phyloP scores from a whole-genome alignment of 169 alveolate species.

The Cryptosporidium andersoni region DNA sequence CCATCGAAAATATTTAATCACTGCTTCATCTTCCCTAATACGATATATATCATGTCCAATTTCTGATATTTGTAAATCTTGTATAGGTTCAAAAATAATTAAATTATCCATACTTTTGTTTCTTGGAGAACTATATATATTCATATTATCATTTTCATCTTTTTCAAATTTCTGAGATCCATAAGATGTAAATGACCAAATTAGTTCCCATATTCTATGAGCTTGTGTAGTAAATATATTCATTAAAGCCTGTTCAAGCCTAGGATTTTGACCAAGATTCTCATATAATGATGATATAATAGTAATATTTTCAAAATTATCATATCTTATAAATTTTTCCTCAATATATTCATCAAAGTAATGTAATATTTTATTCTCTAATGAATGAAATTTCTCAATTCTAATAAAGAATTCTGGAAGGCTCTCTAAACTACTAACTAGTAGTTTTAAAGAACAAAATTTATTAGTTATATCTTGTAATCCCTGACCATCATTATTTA shows the following conservation, averaged over 20 bases:
- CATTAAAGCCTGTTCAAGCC: neutral
- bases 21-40: constrained; percentile 63
- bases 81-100: constrained; percentile 15
- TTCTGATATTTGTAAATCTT: constrained; percentile 7
- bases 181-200: constrained; percentile 57
- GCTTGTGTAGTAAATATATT: constrained; percentile 9
- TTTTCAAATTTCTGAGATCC: constrained; percentile 31
- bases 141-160: neutral
- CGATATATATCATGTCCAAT: constrained; percentile 25
- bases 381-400: constrained; percentile 20
- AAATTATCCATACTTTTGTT: neutral
- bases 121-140: neutral
- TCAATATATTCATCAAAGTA: constrained; percentile 19
- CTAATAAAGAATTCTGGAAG: constrained; percentile 50
- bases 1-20: constrained; percentile 35
- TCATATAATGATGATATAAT: constrained; percentile 5
- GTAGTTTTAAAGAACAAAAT: constrained; percentile 18
- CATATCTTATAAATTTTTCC: neutral
- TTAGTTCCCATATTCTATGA: constrained; percentile 20
- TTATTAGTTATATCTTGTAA: constrained; percentile 43
- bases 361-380: constrained; percentile 13
- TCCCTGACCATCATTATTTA: constrained; percentile 24
- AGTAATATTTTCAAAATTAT: neutral
- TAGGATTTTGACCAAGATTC: constrained; percentile 29
- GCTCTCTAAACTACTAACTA: constrained; percentile 53